phyloP scores from a whole-genome alignment of 371 early-diverging fungal genomes.

The Mycotypha africana region DNA sequence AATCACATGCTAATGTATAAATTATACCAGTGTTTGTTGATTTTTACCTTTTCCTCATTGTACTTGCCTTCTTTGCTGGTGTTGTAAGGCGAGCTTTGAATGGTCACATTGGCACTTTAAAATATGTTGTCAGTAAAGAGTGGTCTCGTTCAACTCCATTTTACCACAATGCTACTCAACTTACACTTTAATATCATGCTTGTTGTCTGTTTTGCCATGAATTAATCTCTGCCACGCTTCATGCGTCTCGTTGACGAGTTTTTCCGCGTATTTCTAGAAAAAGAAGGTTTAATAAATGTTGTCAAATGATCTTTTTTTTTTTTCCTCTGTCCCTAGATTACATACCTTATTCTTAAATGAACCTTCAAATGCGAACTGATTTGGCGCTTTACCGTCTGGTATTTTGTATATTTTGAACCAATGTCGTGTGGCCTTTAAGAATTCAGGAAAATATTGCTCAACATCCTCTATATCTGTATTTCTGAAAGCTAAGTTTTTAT shows the following conservation, averaged over 20 bases:
- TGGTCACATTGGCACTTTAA: conserved; percentile 31
- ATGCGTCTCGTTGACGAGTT: conserved; percentile 51
- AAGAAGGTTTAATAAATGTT: too few species aligned
- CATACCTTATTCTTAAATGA: conserved; percentile 77
- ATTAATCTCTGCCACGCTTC: conserved; percentile 55
- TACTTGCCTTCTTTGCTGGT: too few species aligned
- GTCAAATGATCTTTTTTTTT: too few species aligned
- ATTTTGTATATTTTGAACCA: conserved; percentile 99
- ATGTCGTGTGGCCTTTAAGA: conserved; percentile 93
- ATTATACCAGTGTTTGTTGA: not conserved
- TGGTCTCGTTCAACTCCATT: too few species aligned
- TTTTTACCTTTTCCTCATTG: conserved; percentile 6
- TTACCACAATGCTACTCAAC: too few species aligned
- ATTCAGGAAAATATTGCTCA: conserved; percentile 93
- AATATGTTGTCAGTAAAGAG: too few species aligned
- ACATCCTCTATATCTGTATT: conserved; percentile 92
- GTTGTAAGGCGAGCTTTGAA: conserved; percentile 28
- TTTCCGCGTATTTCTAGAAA: conserved; percentile 41
- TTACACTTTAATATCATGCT: conserved; percentile 27
- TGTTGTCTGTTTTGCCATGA: conserved; percentile 27
- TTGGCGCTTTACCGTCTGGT: conserved; percentile 98
- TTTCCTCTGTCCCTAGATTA: too few species aligned
- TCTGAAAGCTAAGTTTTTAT: not conserved
- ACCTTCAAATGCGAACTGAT: conserved; percentile 97
- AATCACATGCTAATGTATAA: not conserved